Evolutionary conservation across 1,284 basidiomycete species (phyloP).

Genomic region (Apiotrichum mycotoxinovorans): DNA sequence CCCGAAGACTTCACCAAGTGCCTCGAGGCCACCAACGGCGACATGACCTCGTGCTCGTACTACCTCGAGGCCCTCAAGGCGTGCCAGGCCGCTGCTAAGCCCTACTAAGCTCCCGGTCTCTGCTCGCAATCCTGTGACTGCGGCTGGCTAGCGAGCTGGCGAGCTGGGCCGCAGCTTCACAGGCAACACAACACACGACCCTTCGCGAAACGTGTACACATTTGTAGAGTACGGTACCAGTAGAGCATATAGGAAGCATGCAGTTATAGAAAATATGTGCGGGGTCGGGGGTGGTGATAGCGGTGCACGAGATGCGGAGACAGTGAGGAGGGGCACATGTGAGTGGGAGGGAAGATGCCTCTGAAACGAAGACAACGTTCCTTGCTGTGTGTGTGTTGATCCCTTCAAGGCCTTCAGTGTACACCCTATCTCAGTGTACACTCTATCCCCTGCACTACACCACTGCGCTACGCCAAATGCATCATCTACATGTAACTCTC

Average conservation of each 20-base stretch:
- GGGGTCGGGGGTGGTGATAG: neutral
- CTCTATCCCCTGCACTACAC: too few species aligned
- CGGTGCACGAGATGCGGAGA: neutral
- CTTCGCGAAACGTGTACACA: neutral
- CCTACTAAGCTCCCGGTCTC: conserved; percentile 35
- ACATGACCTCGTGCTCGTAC: conserved; percentile 57
- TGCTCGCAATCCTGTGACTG: neutral
- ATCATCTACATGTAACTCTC: too few species aligned
- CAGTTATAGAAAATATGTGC: neutral
- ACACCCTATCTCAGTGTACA: too few species aligned
- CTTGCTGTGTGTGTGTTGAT: too few species aligned
- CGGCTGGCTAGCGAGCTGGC: too few species aligned
- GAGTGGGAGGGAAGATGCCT: too few species aligned
- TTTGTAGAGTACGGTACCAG: neutral
- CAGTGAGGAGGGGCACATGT: too few species aligned
- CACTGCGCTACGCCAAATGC: too few species aligned
- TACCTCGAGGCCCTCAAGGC: conserved; percentile 56
- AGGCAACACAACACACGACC: too few species aligned
- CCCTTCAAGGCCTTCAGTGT: too few species aligned
- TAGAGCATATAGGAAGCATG: neutral
- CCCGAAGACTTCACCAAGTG: conserved; percentile 54
- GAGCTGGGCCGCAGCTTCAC: too few species aligned
- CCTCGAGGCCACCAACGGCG: conserved; percentile 54
- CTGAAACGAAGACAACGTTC: too few species aligned
- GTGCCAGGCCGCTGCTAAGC: conserved; percentile 52